Evolutionary conservation across 495 filamentous ascomycete species (phyloP), one percentile per base, ranked within the genome.

Genomic region (Chaetomium cochliodes): DNA sequence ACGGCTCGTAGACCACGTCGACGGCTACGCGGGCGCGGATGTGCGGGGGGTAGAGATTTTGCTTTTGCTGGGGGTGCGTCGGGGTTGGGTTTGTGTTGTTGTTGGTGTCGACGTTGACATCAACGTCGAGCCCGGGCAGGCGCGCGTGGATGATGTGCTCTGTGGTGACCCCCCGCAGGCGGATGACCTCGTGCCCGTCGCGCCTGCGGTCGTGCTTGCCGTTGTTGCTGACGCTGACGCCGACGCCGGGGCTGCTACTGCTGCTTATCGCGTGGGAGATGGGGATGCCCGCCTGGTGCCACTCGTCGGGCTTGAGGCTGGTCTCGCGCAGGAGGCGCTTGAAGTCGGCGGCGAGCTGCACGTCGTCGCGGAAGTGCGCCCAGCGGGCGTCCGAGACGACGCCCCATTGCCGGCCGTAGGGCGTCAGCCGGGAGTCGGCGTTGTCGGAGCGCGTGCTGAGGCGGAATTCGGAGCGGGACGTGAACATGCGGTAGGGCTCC

Each of bases 401-500:
- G 58, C 94, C 92, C 59, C 87, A 90, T 0, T 80, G 78, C 57
- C 89, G 86, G 16, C 92, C 94, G 73, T 86, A 86, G 8, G 84
- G 83, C 5, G 96, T 98, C 23, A 98, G 85, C 9, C 94, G 88
- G 5, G 87, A 71, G 76, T 98, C 94, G 47, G 94, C 94, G 73
- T 98, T 98, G 79, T 98, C 94, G 56, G 93, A 85, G 59, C 94
- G 88, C 11, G 91, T 86, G 39, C 87, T 89, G 82, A 98, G 92
- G 55, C 94, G 90, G 79, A 96, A 98, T 76, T 98, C 94, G 78
- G 88, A 93, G 62, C 94, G 88, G 20, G 91, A 92, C 9, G 94
- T 98, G 81, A 98, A 98, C 96, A 98, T 98, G 65, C 94, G 87
- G 78, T 98, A 98, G 0, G 94, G 94, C 76, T 98, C 94, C 11